These are phyloP conservation scores for Trypanosoma boissoni DNA, from an alignment of 208 protist species.

Conservation along the genomic window DNA sequence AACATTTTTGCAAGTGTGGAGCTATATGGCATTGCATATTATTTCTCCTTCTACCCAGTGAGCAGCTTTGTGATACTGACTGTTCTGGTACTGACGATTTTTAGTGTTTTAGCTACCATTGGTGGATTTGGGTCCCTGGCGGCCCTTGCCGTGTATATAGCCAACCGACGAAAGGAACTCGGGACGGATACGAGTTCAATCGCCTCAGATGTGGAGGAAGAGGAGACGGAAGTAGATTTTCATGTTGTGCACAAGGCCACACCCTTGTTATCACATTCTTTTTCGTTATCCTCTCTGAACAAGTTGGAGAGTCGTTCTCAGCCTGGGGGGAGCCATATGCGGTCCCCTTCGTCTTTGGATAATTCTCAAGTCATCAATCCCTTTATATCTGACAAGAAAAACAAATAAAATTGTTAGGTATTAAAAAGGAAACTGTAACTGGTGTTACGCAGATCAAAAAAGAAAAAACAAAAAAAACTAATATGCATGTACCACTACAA, in stretches of 20 bases:
- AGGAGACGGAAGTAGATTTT: not conserved
- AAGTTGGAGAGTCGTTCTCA: no score
- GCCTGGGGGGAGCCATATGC: no score
- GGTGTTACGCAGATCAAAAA: no score
- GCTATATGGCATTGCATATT: constrained; percentile 48
- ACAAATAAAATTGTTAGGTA: no score
- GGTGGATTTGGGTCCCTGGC: not conserved
- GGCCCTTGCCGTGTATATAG: not conserved
- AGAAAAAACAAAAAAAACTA: no score
- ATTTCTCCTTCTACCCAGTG: constrained; percentile 47
- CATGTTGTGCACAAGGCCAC: no score
- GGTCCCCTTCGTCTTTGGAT: no score
- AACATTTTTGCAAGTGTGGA: constrained; percentile 53
- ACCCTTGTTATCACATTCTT: not conserved
- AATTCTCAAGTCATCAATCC: no score
- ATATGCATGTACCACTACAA: no score
- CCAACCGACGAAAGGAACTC: not conserved
- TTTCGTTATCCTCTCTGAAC: not conserved
- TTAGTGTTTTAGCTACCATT: not conserved
- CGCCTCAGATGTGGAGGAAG: not conserved
- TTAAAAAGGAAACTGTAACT: no score
- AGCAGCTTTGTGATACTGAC: constrained; percentile 36
- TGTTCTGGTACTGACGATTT: constrained; percentile 4
- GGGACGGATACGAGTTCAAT: not conserved
- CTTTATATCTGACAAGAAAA: no score